Conservation (phyloP, 805 yeast species). For the Tetrapisispora fleetii region DNA sequence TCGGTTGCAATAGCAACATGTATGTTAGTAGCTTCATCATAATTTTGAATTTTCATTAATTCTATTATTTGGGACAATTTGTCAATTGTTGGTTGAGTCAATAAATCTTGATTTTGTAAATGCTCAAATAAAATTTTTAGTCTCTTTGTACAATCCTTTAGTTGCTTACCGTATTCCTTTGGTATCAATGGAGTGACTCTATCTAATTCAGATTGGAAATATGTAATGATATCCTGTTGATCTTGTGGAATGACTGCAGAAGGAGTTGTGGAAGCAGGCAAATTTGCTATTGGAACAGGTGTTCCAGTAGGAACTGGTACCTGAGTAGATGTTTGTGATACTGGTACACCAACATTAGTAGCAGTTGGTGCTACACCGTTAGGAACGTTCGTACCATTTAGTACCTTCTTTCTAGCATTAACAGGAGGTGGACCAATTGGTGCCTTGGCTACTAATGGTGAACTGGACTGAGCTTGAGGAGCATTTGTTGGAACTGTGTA, state of each 20-base stretch:
- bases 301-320: constrained; percentile 20
- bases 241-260: constrained; percentile 39
- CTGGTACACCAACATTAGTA: background rate
- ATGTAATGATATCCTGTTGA: constrained; percentile 48
- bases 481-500: constrained; percentile 9
- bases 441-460: constrained; percentile 18
- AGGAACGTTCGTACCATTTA: constrained; percentile 11
- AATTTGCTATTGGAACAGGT: constrained; percentile 13
- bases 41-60: constrained; percentile 46
- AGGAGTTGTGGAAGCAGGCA: constrained; percentile 20
- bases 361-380: constrained; percentile 8
- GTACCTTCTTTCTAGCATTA: constrained; percentile 16
- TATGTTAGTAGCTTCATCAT: constrained; percentile 44
- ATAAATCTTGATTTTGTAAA: constrained; percentile 60
- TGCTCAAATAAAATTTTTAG: constrained; percentile 66
- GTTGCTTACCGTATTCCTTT: constrained; percentile 60
- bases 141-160: constrained; percentile 74
- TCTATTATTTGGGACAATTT: constrained; percentile 43
- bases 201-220: constrained; percentile 44
- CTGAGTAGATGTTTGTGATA: constrained; percentile 4
- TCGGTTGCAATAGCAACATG: constrained; percentile 53
- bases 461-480: constrained; percentile 10
- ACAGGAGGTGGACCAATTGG: constrained; percentile 30
- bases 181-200: constrained; percentile 68
- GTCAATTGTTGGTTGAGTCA: constrained; percentile 46